Base-by-base conservation (phyloP, 2,329 filamentous ascomycete species). In the Alternaria sp. region DNA sequence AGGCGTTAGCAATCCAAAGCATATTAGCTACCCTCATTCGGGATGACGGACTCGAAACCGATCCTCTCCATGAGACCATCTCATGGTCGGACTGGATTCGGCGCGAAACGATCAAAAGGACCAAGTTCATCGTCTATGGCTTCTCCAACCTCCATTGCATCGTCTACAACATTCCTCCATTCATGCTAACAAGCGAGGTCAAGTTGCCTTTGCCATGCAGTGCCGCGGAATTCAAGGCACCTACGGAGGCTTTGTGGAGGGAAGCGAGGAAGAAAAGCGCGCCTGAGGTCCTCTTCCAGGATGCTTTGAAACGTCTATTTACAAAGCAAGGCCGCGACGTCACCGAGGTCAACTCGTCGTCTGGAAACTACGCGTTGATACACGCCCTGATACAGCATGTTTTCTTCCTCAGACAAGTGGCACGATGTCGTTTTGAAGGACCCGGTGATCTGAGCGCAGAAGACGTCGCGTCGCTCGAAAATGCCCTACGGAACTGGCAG, bases 331-430 rank as follows among this genome's bases (percentile, higher is more conserved):
- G 77, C 7, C 61, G 74, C 17, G 73, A 78, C 32, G 69, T 78
- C 13, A 77, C 77, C 4, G 69, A 77, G 46, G 69, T 64, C 32
- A 77, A 72, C 25, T 76, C 76, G 2, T 75, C 74, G 8, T 70
- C 75, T 7, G 90, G 90, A 1, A 90, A 90, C 69, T 92, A 93
- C 67, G 86, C 91, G 8, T 82, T 93, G 32, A 90, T 93, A 4
- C 90, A 92, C 71, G 90, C 89, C 4, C 76, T 93, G 23, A 85
- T 92, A 11, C 90, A 93, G 70, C 89, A 92, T 65, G 89, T 93
- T 15, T 92, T 90, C 74, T 82, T 92, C 40, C 77, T 91, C 21
- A 90, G 90, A 69, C 87, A 90, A 62, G 70, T 79, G 28, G 68
- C 73, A 9, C 69, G 75, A 61, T 79, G 76, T 59, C 73, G 74